Base-by-base conservation (phyloP, 2,329 filamentous ascomycete genomes). In the Westerdykella sp. region DNA sequence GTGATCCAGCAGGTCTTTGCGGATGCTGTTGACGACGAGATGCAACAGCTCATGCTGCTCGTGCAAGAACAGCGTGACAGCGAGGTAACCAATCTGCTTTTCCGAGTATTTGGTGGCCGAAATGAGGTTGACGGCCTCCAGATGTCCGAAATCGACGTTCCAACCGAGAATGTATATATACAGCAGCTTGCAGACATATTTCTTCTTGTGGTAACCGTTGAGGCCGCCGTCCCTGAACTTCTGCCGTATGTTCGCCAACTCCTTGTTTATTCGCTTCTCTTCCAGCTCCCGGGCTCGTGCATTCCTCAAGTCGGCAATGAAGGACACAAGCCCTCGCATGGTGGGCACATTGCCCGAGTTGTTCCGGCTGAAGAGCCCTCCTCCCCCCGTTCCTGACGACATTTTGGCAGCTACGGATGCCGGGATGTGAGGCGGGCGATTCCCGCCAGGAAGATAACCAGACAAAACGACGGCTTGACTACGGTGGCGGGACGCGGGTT, bases 131-230 rank as follows among this genome's bases (percentile, higher is more conserved):
- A 98, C 91, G 28, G 94, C 94, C 72, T 98, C 93, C 55, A 98
- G 81, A 66, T 98, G 93, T 43, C 93, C 93, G 69, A 98, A 98
- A 68, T 97, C 94, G 70, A 98, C 91, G 67, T 98, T 91, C 85
- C 93, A 98, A 39, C 93, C 93, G 53, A 98, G 80, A 47, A 98
- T 98, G 69, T 98, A 98, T 61, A 98, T 97, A 69, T 98, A 98
- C 49, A 98, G 77, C 55, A 98, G 81, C 82, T 80, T 98, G 87
- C 93, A 98, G 55, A 98, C 93, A 67, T 98, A 98, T 85, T 98
- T 98, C 79, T 98, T 98, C 77, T 94, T 96, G 75, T 96, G 89
- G 66, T 98, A 98, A 54, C 93, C 94, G 65, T 85, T 95, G 45
- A 98, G 74, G 63, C 79, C 93, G 52, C 89, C 90, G 67, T 93